Percentiles rank a stretch among this genome's conserved stretches.
Conservation (phyloP, 2,329 filamentous ascomycete genomes). For the Lojkania enalia region DNA sequence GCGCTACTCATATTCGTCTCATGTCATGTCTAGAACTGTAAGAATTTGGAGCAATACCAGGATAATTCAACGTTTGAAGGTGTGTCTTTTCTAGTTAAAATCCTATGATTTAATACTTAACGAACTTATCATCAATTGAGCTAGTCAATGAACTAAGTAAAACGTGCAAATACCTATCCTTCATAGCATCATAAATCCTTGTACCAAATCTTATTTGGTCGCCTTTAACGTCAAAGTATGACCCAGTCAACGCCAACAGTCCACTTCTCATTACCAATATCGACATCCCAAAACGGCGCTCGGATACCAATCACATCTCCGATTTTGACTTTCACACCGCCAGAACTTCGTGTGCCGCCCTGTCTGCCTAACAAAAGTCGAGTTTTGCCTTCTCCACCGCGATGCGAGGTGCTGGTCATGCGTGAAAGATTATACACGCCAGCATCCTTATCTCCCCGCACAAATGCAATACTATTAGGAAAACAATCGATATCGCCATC, state of each 20-base stretch:
- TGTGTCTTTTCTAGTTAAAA: too few species aligned
- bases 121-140: too few species aligned
- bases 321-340: constrained; percentile 26
- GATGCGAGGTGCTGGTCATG: background rate
- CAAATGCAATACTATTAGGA: constrained; percentile 27
- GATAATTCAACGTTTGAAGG: too few species aligned
- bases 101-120: too few species aligned
- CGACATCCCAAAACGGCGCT: constrained; percentile 48
- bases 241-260: constrained; percentile 50
- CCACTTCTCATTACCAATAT: constrained; percentile 41
- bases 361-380: constrained; percentile 35
- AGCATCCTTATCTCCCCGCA: constrained; percentile 19
- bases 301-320: constrained; percentile 41
- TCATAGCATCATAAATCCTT: too few species aligned
- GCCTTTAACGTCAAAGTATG: constrained; percentile 19
- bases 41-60: too few species aligned
- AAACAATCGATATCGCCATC: constrained; percentile 23
- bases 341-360: constrained; percentile 22
- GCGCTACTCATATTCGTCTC: too few species aligned
- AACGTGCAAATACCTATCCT: too few species aligned
- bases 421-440: constrained; percentile 20
- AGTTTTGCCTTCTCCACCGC: constrained; percentile 8
- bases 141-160: too few species aligned
- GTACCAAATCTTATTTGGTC: too few species aligned
- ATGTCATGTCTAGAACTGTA: too few species aligned